Conservation (phyloP, 164 flowering plant genomes). For the Piper longum region DNA sequence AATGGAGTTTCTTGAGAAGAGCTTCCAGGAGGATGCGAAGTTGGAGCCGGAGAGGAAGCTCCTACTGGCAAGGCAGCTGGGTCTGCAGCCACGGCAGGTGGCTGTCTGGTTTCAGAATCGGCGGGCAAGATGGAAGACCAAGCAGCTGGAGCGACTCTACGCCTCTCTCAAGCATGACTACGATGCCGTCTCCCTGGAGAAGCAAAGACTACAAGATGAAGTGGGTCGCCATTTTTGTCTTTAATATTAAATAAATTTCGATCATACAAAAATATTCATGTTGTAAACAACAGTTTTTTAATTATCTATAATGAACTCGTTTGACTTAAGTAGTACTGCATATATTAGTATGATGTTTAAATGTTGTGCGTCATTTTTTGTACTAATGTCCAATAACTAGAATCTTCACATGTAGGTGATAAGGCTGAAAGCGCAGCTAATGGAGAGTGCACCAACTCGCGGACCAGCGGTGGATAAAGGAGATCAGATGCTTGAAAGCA, state of each 20-base stretch:
- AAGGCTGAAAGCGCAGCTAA: constrained; percentile 17
- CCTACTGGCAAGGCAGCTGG: constrained; percentile 54
- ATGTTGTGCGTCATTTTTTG: not conserved
- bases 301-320: too few species aligned
- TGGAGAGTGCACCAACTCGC: constrained; percentile 21
- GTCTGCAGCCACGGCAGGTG: constrained; percentile 59
- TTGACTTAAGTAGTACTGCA: too few species aligned
- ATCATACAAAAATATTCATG: too few species aligned
- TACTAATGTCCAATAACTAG: not conserved
- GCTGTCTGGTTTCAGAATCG: constrained; percentile 83
- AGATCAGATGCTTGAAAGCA: not conserved
- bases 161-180: constrained; percentile 46
- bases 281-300: too few species aligned
- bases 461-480: not conserved
- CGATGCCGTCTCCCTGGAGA: constrained; percentile 41
- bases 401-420: constrained; percentile 3
- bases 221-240: constrained; percentile 8
- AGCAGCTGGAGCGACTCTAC: constrained; percentile 62
- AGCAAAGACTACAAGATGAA: constrained; percentile 61
- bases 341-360: not conserved
- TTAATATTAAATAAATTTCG: too few species aligned
- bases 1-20: constrained; percentile 18
- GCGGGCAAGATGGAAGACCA: constrained; percentile 70
- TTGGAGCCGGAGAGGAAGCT: constrained; percentile 71
- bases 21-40: constrained; percentile 75